A percentile compares a stretch with the other conserved stretches of the same genome.
These are phyloP conservation scores for Psilocybe mexicana DNA, from an alignment of 1,284 basidiomycete genomes.

Conservation along the genomic window DNA sequence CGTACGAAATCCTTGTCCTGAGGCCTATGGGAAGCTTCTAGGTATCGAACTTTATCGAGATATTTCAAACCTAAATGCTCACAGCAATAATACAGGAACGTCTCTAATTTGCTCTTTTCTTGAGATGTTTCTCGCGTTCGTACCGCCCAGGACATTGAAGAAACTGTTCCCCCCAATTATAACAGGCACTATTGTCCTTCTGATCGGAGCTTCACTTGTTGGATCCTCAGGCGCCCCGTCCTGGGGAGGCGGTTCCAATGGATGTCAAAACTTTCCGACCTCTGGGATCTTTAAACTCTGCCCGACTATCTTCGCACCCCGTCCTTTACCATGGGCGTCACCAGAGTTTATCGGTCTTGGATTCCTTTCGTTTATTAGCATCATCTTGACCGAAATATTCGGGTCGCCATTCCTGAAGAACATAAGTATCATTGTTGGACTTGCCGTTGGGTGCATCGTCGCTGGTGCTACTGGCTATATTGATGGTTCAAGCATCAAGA, in stretches of 20 bases:
- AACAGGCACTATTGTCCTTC: conserved; percentile 65
- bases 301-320: conserved; percentile 65
- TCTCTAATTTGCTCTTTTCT: conserved; percentile 79
- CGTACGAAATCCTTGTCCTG: conserved; percentile 67
- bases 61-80: not conserved
- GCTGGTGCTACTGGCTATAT: conserved; percentile 77
- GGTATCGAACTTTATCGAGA: conserved; percentile 37
- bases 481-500: conserved; percentile 58
- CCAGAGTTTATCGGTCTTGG: conserved; percentile 84
- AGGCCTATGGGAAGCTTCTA: conserved; percentile 77
- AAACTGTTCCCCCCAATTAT: conserved; percentile 81
- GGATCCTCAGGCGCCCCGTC: conserved; percentile 73
- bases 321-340: conserved; percentile 44
- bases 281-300: conserved; percentile 70
- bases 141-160: conserved; percentile 62
- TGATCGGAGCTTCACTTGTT: conserved; percentile 78
- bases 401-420: conserved; percentile 84
- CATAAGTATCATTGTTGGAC: conserved; percentile 71
- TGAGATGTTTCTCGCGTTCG: conserved; percentile 77
- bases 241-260: conserved; percentile 82
- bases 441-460: conserved; percentile 77
- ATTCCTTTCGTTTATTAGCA: conserved; percentile 78
- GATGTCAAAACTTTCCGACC: conserved; percentile 53
- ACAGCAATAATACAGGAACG: conserved; percentile 48
- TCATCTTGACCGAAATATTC: conserved; percentile 76